A percentile compares a stretch with the other conserved stretches of the same genome.
Conservation (phyloP, 2,329 filamentous ascomycete species). For the Fusarium succisae region DNA sequence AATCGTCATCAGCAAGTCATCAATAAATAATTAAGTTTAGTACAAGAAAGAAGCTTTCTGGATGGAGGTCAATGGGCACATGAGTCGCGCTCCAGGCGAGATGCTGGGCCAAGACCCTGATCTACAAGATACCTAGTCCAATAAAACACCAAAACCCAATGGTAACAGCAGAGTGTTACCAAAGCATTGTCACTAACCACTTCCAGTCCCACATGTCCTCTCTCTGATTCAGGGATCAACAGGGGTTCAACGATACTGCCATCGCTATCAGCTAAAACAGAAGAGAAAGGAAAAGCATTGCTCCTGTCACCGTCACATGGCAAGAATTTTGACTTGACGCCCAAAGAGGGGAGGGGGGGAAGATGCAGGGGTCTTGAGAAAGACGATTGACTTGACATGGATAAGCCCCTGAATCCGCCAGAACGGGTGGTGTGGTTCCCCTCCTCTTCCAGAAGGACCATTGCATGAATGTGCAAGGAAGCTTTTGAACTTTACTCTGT, state of each 20-base stretch:
- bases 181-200: slow-evolving; percentile 17
- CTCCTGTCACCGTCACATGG: slow-evolving; percentile 21
- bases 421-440: slow-evolving; percentile 35
- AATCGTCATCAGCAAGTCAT: background rate
- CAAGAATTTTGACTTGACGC: slow-evolving; percentile 19
- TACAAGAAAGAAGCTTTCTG: slow-evolving; percentile 10
- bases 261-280: background rate
- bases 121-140: slow-evolving; percentile 5
- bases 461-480: slow-evolving; percentile 31
- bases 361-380: background rate
- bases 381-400: slow-evolving; percentile 25
- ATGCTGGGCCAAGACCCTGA: slow-evolving; percentile 15
- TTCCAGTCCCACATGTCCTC: slow-evolving; percentile 3
- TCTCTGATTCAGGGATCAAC: slow-evolving; percentile 32
- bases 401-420: slow-evolving; percentile 38
- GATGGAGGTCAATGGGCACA: slow-evolving; percentile 1
- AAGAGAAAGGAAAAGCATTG: background rate
- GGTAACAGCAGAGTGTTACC: slow-evolving; percentile 3
- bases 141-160: slow-evolving; percentile 4
- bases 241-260: slow-evolving; percentile 16
- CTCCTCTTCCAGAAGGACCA: slow-evolving; percentile 30
- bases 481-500: background rate
- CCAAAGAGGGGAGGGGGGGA: slow-evolving; percentile 5
- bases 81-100: slow-evolving; percentile 8
- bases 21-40: background rate